Base-by-base conservation (phyloP, 2,329 filamentous ascomycete species). In the Neofusicoccum cordaticola region DNA sequence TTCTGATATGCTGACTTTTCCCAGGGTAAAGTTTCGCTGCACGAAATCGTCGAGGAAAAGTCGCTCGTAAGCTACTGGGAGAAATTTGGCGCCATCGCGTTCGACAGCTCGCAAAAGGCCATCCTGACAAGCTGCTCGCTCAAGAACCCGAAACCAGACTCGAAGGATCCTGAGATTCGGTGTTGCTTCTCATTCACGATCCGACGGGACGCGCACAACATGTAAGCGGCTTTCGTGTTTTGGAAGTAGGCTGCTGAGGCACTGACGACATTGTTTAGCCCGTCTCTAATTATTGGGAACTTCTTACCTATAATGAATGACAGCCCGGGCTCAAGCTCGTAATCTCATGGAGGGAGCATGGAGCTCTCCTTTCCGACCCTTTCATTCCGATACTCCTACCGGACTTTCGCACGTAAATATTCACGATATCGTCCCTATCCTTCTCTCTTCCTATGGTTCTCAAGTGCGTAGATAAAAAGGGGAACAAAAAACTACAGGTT, bases 121-220 rank as follows among this genome's bases (percentile, higher is more conserved):
- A 92, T 99, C 72, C 82, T 99, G 69, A 99, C 95, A 22, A 94
- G 91, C 69, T 99, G 95, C 75, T 90, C 91, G 11, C 80, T 99
- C 67, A 97, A 97, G 78, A 93, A 88, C 69, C 93, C 74, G 0
- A 75, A 79, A 63, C 71, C 73, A 58, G 85, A 85, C 66, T 87
- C 89, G 2, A 86, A 87, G 50, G 86, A 90, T 62, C 86, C 90
- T 19, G 88, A 91, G 44, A 89, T 97, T 66, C 90, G 92, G 74
- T 99, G 95, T 77, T 98, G 94, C 77, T 99, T 99, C 78, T 98
- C 94, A 0, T 97, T 99, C 75, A 96, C 94, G 65, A 97, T 99
- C 70, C 88, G 93, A 71, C 88, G 94, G 73, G 95, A 99, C 80
- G 91, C 92, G 67, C 92, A 97, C 78, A 96, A 97, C 74, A 92